Evolutionary conservation across 306 rosid species (phyloP).

Genomic region (Glycyrrhiza uralensis): DNA sequence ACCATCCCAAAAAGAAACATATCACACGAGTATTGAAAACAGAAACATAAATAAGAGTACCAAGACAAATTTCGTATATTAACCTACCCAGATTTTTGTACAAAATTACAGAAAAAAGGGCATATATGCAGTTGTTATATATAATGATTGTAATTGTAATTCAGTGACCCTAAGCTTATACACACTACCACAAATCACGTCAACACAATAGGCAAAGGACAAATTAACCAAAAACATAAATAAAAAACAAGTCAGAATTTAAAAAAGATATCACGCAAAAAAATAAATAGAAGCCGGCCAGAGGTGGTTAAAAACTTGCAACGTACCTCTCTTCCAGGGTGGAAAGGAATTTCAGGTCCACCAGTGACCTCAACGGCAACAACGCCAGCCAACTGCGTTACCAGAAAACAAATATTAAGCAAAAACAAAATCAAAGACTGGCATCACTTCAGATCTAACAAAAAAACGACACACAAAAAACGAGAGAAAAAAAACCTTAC

Average conservation of each 20-base stretch:
- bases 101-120: not conserved
- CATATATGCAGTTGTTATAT: not conserved
- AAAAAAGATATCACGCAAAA: too few relatives aligned
- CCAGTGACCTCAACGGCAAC: slow-evolving; percentile 95
- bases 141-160: not conserved
- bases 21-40: too few relatives aligned
- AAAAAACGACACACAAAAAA: not conserved
- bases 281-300: not conserved
- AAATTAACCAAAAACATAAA: not conserved
- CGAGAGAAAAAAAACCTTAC: not conserved
- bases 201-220: not conserved
- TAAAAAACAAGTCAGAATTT: not conserved
- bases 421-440: not conserved
- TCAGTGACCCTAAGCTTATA: not conserved
- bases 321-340: slow-evolving; percentile 88
- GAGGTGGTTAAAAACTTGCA: not conserved
- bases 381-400: slow-evolving; percentile 73
- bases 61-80: not conserved
- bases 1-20: too few relatives aligned
- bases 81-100: not conserved
- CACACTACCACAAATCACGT: not conserved
- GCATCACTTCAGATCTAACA: not conserved
- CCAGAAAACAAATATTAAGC: not conserved
- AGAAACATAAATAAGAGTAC: not conserved
- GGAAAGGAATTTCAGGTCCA: slow-evolving; percentile 96